A percentile compares a stretch with the other conserved stretches of the same genome.
Evolutionary conservation across 345 rosid genomes (phyloP).

Genomic region (Excoecaria agallocha): DNA sequence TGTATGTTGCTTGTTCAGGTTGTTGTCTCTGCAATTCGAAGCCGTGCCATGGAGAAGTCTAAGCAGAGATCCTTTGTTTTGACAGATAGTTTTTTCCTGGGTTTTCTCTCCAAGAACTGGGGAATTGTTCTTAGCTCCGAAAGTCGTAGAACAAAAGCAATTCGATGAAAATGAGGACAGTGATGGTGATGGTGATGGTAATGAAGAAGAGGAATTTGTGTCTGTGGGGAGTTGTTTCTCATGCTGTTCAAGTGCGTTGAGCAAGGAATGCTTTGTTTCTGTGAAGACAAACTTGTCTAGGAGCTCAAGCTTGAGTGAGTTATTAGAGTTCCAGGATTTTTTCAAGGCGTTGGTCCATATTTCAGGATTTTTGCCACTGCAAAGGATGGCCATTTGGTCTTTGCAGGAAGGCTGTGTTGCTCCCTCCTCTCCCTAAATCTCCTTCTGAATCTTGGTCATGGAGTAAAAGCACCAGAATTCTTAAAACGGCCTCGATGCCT

Average conservation of each 20-base stretch:
- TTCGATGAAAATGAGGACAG: neutral
- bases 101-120: slow-evolving; percentile 38
- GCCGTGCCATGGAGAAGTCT: slow-evolving; percentile 69
- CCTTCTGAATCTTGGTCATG: slow-evolving; percentile 92
- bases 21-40: slow-evolving; percentile 65
- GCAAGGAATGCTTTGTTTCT: slow-evolving; percentile 54
- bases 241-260: slow-evolving; percentile 48
- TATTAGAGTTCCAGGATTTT: slow-evolving; percentile 45
- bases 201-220: slow-evolving; percentile 47
- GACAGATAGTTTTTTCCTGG: slow-evolving; percentile 47
- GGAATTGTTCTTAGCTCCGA: slow-evolving; percentile 18
- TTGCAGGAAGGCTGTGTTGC: slow-evolving; percentile 67
- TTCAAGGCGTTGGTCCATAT: slow-evolving; percentile 42
- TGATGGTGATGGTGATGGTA: slow-evolving; percentile 19
- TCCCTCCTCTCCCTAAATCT: slow-evolving; percentile 88
- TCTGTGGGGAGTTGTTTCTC: slow-evolving; percentile 69
- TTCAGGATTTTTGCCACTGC: slow-evolving; percentile 66
- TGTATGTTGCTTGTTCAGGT: slow-evolving; percentile 34
- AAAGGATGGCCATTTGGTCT: slow-evolving; percentile 95
- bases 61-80: slow-evolving; percentile 46
- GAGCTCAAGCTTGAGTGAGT: slow-evolving; percentile 50
- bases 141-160: neutral
- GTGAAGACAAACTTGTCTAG: slow-evolving; percentile 55
- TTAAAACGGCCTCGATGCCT: slow-evolving; percentile 20
- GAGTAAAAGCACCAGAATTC: slow-evolving; percentile 48